A percentile compares a stretch with the other conserved stretches of the same genome.
phyloP scores from a whole-genome alignment of 2,329 filamentous ascomycete species.

The Trichoderma endophyticum region DNA sequence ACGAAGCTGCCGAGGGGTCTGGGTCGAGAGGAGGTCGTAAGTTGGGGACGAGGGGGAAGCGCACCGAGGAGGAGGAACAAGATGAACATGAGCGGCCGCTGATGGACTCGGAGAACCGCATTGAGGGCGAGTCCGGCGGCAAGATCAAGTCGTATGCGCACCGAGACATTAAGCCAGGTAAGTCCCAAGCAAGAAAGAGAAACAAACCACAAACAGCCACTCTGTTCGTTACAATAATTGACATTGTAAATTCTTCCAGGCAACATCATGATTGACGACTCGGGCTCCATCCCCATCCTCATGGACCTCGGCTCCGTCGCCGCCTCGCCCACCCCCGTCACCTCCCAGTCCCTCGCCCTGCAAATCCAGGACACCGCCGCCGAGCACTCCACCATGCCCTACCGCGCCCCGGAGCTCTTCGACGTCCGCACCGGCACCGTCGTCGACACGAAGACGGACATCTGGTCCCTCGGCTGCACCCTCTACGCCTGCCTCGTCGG shows the following conservation, averaged over 20 bases:
- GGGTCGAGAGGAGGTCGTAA: slow-evolving; percentile 25
- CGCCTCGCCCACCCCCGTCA: slow-evolving; percentile 82
- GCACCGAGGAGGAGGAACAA: slow-evolving; percentile 64
- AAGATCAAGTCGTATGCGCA: slow-evolving; percentile 82
- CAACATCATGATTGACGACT: slow-evolving; percentile 98
- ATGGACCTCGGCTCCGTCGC: slow-evolving; percentile 96
- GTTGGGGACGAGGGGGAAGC: slow-evolving; percentile 37
- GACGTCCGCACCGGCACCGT: slow-evolving; percentile 91
- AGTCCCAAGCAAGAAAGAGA: slow-evolving; percentile 25
- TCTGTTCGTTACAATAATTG: background rate
- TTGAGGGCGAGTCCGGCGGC: slow-evolving; percentile 56
- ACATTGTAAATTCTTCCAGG: slow-evolving; percentile 41
- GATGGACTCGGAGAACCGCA: slow-evolving; percentile 69
- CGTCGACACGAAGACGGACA: slow-evolving; percentile 95
- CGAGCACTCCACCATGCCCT: slow-evolving; percentile 97
- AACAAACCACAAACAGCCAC: background rate
- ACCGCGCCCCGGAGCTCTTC: slow-evolving; percentile 95
- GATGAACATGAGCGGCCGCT: slow-evolving; percentile 75
- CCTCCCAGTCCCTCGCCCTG: slow-evolving; percentile 83
- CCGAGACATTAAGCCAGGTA: slow-evolving; percentile 94
- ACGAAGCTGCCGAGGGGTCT: slow-evolving; percentile 30
- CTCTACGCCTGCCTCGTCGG: slow-evolving; percentile 94
- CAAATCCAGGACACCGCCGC: slow-evolving; percentile 92
- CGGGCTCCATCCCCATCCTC: slow-evolving; percentile 81
- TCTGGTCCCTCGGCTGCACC: slow-evolving; percentile 97